A percentile compares a stretch with the other conserved stretches of the same genome.
Evolutionary conservation across 2,329 filamentous ascomycete species (phyloP).

Genomic region (Didymella arachidicola): DNA sequence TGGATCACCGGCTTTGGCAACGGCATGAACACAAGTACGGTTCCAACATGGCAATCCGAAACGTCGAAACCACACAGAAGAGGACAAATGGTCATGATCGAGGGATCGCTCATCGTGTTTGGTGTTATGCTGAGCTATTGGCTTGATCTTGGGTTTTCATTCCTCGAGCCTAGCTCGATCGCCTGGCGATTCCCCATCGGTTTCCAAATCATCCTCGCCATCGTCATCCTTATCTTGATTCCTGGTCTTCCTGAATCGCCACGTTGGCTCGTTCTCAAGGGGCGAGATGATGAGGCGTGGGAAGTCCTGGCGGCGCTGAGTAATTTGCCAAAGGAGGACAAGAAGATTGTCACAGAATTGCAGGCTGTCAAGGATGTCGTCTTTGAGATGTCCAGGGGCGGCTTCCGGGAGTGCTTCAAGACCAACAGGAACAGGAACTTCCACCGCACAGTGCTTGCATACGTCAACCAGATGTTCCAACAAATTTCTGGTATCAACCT

Average conservation of each 20-base stretch:
- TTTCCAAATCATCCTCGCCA: slow-evolving; percentile 65
- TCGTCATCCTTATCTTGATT: slow-evolving; percentile 60
- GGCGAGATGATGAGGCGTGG: slow-evolving; percentile 55
- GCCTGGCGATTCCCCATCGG: slow-evolving; percentile 62
- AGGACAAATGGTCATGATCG: slow-evolving; percentile 58
- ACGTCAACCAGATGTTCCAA: slow-evolving; percentile 57
- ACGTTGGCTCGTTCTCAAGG: slow-evolving; percentile 63
- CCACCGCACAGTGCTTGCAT: slow-evolving; percentile 54
- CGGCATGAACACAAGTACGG: slow-evolving; percentile 47
- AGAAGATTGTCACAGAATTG: slow-evolving; percentile 48
- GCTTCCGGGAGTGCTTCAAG: slow-evolving; percentile 66
- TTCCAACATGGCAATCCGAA: slow-evolving; percentile 58
- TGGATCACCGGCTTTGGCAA: slow-evolving; percentile 60
- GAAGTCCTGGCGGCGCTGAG: slow-evolving; percentile 49
- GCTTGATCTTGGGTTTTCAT: slow-evolving; percentile 57
- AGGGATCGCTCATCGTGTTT: slow-evolving; percentile 56
- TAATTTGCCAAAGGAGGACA: slow-evolving; percentile 50
- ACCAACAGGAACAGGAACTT: slow-evolving; percentile 58
- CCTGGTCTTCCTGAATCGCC: slow-evolving; percentile 54
- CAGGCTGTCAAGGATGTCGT: slow-evolving; percentile 50
- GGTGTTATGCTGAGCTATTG: slow-evolving; percentile 55
- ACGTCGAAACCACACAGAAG: slow-evolving; percentile 56
- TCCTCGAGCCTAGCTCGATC: slow-evolving; percentile 54
- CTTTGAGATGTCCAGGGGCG: slow-evolving; percentile 53
- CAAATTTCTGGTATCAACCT: slow-evolving; percentile 35